A percentile compares a stretch with the other conserved stretches of the same genome.
Evolutionary conservation across 2,329 filamentous ascomycete genomes (phyloP).

Genomic region (Fusarium sambucinum): DNA sequence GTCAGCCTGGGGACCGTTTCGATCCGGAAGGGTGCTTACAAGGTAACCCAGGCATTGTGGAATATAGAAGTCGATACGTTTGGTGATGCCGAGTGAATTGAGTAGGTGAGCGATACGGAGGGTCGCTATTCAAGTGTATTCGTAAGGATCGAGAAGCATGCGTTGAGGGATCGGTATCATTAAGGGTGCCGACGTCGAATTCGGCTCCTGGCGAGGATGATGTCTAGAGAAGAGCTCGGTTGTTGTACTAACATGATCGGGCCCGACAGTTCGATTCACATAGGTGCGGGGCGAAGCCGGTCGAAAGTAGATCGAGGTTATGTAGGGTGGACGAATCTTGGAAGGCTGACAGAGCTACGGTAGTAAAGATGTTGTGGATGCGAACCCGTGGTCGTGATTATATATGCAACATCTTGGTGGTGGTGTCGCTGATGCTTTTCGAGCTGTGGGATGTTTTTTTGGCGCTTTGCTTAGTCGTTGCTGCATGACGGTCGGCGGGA

Average conservation of each 20-base stretch:
- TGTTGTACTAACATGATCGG: conserved; percentile 59
- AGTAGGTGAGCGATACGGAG: conserved; percentile 1
- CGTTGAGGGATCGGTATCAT: conserved; percentile 59
- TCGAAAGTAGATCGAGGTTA: conserved; percentile 8
- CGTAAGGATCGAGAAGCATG: conserved; percentile 22
- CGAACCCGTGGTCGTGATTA: conserved; percentile 24
- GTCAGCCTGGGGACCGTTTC: conserved; percentile 31
- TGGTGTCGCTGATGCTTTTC: conserved; percentile 23
- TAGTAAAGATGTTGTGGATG: conserved; percentile 2
- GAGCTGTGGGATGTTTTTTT: conserved; percentile 43
- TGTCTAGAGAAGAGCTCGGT: conserved; percentile 52
- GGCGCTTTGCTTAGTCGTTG: conserved; percentile 30
- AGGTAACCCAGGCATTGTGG: conserved; percentile 68
- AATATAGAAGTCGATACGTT: conserved; percentile 10
- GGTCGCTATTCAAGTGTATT: conserved; percentile 22
- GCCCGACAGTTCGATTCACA: conserved; percentile 50
- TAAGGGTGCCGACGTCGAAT: conserved; percentile 49
- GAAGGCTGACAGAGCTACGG: conserved; percentile 3
- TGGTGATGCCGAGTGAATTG: conserved; percentile 1
- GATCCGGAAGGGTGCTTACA: conserved; percentile 56
- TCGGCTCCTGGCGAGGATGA: conserved; percentile 54
- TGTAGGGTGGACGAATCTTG: background rate
- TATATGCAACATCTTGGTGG: conserved; percentile 17
- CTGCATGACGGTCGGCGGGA: conserved; percentile 37
- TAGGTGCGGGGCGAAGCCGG: conserved; percentile 45